Evolutionary conservation across 371 early-diverging fungal genomes (phyloP), one percentile per base, ranked within the genome.

Genomic region (Mucor saturninus): DNA sequence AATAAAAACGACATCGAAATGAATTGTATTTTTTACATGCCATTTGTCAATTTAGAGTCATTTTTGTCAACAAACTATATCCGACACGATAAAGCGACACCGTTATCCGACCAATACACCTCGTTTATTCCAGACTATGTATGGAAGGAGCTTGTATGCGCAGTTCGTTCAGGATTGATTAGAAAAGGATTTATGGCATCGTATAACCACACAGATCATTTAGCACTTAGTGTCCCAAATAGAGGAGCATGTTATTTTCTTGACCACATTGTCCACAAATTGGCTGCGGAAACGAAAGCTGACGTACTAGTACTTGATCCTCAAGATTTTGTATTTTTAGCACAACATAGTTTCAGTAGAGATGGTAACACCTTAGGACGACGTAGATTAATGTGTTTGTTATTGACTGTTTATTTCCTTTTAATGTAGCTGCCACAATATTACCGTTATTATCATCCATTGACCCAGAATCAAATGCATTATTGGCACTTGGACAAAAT

Each of bases 321-420:
- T 3, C 83, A 83, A 52, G 86, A 85, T 40, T 65, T 83, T 54
- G 65, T 80, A 48, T 68, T 71, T 13, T 65, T 85, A 35, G 80
- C 81, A 11, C 62, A 80, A 29, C 75, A 71, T 15, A 59, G 72
- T 65, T 65, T 73, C 57, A 71, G 51, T 29, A 58, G 69, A 38
- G 54, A 69, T 59, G 42, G 57, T 64, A 61, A 72, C 62, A 63
- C 10, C 21, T 1, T 21, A 1, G 21, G 21, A 9, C 15, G 13
- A 29, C 64, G 60, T 49, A 53, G 13, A 9, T 4, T 30, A 43
- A 37, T 15, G 21, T 4, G 43, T 40, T 35, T 29, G 7, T 21
- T 29, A 21, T 56, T 45, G 35, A 42, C 14, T 21, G 29, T 35
- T 26, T 14, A 38, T 46, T 46, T 46, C 2, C 2, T 13, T 30